Percentiles rank a stretch among this genome's conserved stretches.
Evolutionary conservation across 371 early-diverging fungal species (phyloP).

Genomic region (Apophysomyces variabilis): DNA sequence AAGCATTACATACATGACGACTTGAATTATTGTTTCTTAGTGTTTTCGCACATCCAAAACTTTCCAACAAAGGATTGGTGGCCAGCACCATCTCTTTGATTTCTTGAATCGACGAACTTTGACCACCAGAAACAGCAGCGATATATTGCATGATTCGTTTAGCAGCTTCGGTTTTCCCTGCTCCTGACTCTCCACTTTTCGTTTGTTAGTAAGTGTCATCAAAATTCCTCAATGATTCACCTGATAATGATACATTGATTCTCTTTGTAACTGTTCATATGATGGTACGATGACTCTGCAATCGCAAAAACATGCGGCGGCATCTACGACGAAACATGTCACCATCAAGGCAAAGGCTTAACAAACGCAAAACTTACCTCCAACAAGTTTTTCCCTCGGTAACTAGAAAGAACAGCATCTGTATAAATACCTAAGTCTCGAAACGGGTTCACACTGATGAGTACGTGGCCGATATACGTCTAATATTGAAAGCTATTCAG

Average conservation of each 20-base stretch:
- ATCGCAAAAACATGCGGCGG: slow-evolving; percentile 90
- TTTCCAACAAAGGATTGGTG: slow-evolving; percentile 97
- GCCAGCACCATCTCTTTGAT: slow-evolving; percentile 96
- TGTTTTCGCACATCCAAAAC: slow-evolving; percentile 99
- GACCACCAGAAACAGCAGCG: slow-evolving; percentile 90
- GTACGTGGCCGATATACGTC: slow-evolving; percentile 90
- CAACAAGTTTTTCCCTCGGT: slow-evolving; percentile 83
- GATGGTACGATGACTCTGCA: slow-evolving; percentile 85
- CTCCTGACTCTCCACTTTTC: slow-evolving; percentile 84
- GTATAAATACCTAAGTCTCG: slow-evolving; percentile 85
- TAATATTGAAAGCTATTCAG: slow-evolving; percentile 29
- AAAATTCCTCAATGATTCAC: slow-evolving; percentile 21
- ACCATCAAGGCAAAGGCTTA: not conserved
- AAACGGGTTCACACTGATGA: slow-evolving; percentile 91
- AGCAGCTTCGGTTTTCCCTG: slow-evolving; percentile 94
- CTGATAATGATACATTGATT: slow-evolving; percentile 98
- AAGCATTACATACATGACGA: slow-evolving; percentile 81
- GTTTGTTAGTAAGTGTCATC: slow-evolving; percentile 31
- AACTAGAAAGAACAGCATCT: slow-evolving; percentile 70
- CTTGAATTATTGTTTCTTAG: slow-evolving; percentile 98
- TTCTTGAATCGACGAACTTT: slow-evolving; percentile 81
- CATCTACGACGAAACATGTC: slow-evolving; percentile 49
- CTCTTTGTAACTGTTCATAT: slow-evolving; percentile 96
- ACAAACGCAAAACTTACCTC: slow-evolving; percentile 56
- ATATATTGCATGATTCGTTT: slow-evolving; percentile 96